A percentile compares a stretch with the other conserved stretches of the same genome.
phyloP scores from a whole-genome alignment of 148 eudicot genomes.

The Vaccinium vitisidaea region DNA sequence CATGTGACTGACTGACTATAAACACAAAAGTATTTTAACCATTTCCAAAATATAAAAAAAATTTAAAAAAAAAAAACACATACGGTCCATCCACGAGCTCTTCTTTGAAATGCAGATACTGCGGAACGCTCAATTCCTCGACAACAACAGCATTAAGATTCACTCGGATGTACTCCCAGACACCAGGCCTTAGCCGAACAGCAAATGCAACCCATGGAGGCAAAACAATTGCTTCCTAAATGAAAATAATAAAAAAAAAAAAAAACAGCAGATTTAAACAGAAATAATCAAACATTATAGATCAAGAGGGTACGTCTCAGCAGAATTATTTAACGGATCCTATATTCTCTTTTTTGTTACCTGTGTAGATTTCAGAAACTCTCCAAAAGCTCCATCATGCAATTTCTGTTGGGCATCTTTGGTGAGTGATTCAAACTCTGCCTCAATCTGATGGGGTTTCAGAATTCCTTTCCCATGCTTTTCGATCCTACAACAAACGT shows the following conservation, averaged over 20 bases:
- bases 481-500: constrained; percentile 48
- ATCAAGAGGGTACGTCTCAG: neutral
- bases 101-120: constrained; percentile 82
- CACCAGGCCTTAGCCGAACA: constrained; percentile 91
- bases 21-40: too few relatives aligned
- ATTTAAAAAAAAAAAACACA: constrained; percentile 6
- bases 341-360: constrained; percentile 21
- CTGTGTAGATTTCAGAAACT: constrained; percentile 84
- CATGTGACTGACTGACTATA: too few relatives aligned
- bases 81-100: constrained; percentile 80
- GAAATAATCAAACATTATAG: neutral
- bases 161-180: constrained; percentile 87
- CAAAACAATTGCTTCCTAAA: constrained; percentile 67
- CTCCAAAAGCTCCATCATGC: constrained; percentile 75
- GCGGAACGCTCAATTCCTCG: constrained; percentile 67
- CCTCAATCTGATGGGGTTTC: constrained; percentile 73
- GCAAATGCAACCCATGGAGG: constrained; percentile 91
- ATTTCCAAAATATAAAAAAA: too few relatives aligned
- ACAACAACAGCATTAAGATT: constrained; percentile 59
- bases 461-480: constrained; percentile 81
- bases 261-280: neutral
- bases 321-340: too few relatives aligned
- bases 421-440: constrained; percentile 65
- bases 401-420: constrained; percentile 44
- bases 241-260: neutral